These are phyloP conservation scores for Sclerotinia spermophila DNA, from an alignment of 2,329 filamentous ascomycete genomes.

Conservation along the genomic window DNA sequence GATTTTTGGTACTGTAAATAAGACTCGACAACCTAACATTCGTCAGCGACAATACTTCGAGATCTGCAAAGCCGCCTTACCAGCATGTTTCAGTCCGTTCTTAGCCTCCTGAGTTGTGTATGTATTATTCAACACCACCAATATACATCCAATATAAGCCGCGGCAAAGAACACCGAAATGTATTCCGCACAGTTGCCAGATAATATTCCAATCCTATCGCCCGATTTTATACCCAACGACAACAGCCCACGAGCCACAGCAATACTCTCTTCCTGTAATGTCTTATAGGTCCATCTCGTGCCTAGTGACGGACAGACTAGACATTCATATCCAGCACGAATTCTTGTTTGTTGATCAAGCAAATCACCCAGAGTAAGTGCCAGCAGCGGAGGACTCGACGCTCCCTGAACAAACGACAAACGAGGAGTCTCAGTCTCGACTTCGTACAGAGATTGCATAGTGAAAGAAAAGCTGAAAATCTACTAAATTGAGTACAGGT, in stretches of 20 bases:
- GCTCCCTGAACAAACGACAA: slow-evolving; percentile 13
- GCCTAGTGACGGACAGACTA: slow-evolving; percentile 9
- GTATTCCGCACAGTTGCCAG: slow-evolving; percentile 34
- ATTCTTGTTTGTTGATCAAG: slow-evolving; percentile 9
- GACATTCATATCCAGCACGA: slow-evolving; percentile 3
- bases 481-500: neutral
- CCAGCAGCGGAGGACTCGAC: slow-evolving; percentile 7
- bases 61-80: slow-evolving; percentile 49
- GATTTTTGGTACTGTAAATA: slow-evolving; percentile 70
- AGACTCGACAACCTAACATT: slow-evolving; percentile 59
- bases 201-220: slow-evolving; percentile 28
- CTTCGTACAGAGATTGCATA: slow-evolving; percentile 14
- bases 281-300: slow-evolving; percentile 12
- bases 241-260: slow-evolving; percentile 58
- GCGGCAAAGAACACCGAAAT: slow-evolving; percentile 28
- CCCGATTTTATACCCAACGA: slow-evolving; percentile 31
- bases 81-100: slow-evolving; percentile 60
- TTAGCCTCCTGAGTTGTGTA: slow-evolving; percentile 68
- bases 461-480: neutral
- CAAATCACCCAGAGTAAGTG: slow-evolving; percentile 14
- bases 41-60: slow-evolving; percentile 50
- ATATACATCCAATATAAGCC: slow-evolving; percentile 54
- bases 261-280: slow-evolving; percentile 7
- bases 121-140: slow-evolving; percentile 79
- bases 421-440: slow-evolving; percentile 6